phyloP scores from a whole-genome alignment of 2,329 filamentous ascomycete genomes.

The Colletotrichum scovillei region DNA sequence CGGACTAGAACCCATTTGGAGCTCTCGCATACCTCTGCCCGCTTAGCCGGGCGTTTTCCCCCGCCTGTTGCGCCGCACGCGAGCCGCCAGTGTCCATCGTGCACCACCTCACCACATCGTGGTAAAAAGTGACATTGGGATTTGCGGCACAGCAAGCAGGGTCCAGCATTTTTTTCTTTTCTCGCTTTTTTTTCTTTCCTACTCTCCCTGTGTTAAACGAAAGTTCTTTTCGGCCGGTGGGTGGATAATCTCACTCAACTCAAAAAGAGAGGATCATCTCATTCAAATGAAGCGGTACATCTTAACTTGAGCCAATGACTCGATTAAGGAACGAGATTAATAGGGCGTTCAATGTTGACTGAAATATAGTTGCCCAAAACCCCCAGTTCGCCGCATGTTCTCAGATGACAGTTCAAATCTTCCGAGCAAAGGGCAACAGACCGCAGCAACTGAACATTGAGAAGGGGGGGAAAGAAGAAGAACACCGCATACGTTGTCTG shows the following conservation, averaged over 20 bases:
- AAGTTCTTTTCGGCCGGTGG: neutral
- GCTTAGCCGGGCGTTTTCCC: slow-evolving; percentile 22
- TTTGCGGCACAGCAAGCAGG: neutral
- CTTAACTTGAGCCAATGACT: neutral
- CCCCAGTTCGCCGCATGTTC: neutral
- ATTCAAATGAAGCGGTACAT: neutral
- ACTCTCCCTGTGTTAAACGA: neutral
- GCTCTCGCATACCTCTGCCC: neutral
- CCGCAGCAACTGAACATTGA: neutral
- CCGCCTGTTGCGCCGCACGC: neutral
- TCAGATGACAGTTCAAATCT: neutral
- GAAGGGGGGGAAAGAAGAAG: neutral
- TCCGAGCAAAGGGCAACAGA: neutral
- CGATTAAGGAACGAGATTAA: neutral
- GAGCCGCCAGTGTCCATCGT: neutral
- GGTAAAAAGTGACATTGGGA: no score
- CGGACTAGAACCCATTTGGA: neutral
- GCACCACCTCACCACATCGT: neutral
- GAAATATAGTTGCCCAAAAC: neutral
- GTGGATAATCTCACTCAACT: neutral
- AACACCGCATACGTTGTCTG: neutral
- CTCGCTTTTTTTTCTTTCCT: neutral
- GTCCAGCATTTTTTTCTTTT: neutral
- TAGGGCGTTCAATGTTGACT: neutral
- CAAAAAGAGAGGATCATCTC: neutral